Conservation (phyloP, 2,329 filamentous ascomycete species). For the Penicillium sp. region DNA sequence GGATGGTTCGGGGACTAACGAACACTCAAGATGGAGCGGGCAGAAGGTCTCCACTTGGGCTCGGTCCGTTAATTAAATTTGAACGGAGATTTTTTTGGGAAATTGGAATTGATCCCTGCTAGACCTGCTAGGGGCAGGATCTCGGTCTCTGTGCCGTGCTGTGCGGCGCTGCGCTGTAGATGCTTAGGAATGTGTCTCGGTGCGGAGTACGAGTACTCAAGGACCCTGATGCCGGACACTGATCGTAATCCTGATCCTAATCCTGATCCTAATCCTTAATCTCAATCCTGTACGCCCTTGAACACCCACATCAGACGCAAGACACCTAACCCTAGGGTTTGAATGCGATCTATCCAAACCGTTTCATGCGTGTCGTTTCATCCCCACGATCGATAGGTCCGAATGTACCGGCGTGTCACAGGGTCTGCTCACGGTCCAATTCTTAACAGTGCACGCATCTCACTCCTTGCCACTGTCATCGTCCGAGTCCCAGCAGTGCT, state of each 20-base stretch:
- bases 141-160: too few species aligned
- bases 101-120: conserved; percentile 1
- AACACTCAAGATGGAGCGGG: conserved; percentile 1
- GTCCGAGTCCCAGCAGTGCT: not conserved
- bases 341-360: not conserved
- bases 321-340: not conserved
- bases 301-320: not conserved
- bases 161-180: not conserved
- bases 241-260: too few species aligned
- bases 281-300: too few species aligned
- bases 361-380: conserved; percentile 5
- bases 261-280: too few species aligned
- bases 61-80: conserved; percentile 16
- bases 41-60: conserved; percentile 10
- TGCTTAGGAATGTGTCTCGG: not conserved
- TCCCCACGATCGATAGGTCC: not conserved
- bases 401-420: not conserved
- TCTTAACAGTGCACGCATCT: not conserved
- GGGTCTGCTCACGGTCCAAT: not conserved
- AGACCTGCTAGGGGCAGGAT: not conserved
- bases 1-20: conserved; percentile 11
- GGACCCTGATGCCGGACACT: too few species aligned
- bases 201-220: too few species aligned
- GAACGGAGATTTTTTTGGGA: conserved; percentile 6
- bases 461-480: not conserved